Conservation (phyloP, 2,329 filamentous ascomycete species). For the Alternaria sp. region DNA sequence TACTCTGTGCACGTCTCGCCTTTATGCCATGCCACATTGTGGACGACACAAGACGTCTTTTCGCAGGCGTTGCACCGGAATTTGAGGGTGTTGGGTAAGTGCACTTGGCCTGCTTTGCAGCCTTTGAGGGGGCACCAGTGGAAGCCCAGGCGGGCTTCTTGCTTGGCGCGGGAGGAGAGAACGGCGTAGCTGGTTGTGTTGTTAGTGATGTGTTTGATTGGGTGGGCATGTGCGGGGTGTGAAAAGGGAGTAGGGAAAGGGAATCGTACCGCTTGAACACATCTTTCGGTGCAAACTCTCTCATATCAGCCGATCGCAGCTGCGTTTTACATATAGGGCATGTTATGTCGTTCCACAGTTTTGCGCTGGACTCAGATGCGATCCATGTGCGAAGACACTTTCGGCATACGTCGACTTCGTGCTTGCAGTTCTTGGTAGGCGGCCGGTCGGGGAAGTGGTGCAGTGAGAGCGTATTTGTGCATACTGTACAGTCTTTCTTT, state of each 20-base stretch:
- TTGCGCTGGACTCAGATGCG: slow-evolving; percentile 42
- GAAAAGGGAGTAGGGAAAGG: not conserved
- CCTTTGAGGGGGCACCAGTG: slow-evolving; percentile 59
- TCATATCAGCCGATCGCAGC: slow-evolving; percentile 56
- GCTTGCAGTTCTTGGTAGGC: slow-evolving; percentile 44
- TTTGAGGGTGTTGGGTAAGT: slow-evolving; percentile 51
- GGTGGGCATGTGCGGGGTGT: not conserved
- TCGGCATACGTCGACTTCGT: slow-evolving; percentile 44
- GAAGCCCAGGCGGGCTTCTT: slow-evolving; percentile 56
- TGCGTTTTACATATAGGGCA: slow-evolving; percentile 58
- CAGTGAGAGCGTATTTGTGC: slow-evolving; percentile 39
- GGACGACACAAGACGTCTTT: slow-evolving; percentile 46
- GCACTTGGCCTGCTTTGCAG: slow-evolving; percentile 62
- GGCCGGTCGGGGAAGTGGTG: slow-evolving; percentile 41
- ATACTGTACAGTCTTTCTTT: slow-evolving; percentile 41
- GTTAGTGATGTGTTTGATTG: not conserved
- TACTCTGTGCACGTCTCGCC: slow-evolving; percentile 51
- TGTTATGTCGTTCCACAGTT: slow-evolving; percentile 56
- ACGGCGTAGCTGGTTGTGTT: slow-evolving; percentile 46
- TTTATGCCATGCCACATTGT: slow-evolving; percentile 48
- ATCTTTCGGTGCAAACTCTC: slow-evolving; percentile 47
- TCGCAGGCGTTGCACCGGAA: slow-evolving; percentile 49
- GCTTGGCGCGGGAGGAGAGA: slow-evolving; percentile 52
- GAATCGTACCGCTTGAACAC: not conserved
- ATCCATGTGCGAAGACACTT: slow-evolving; percentile 51